phyloP scores from a whole-genome alignment of 1,284 basidiomycete species.

The Trametes pubescens region DNA sequence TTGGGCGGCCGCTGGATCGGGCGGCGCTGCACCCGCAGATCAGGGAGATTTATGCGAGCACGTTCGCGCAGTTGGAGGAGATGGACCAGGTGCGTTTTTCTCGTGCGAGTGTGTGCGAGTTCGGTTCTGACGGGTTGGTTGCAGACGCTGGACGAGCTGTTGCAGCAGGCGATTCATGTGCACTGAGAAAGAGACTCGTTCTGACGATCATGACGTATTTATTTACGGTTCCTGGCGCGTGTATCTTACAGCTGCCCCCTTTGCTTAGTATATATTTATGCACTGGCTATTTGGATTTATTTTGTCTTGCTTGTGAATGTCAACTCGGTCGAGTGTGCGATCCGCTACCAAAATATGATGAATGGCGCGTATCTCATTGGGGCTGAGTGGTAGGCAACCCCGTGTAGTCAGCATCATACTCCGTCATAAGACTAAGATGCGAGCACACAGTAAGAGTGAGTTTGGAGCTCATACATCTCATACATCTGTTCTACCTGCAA shows the following conservation, averaged over 20 bases:
- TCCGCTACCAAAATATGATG: no score
- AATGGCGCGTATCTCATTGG: no score
- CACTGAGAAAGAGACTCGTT: constrained; percentile 13
- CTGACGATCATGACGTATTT: constrained; percentile 19
- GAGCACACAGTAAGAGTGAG: no score
- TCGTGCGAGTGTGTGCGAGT: not conserved
- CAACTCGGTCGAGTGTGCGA: no score
- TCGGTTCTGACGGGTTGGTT: not conserved
- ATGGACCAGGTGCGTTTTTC: constrained; percentile 70
- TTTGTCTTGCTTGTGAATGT: no score
- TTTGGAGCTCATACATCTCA: not conserved
- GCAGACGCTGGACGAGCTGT: constrained; percentile 30
- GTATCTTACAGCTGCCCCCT: constrained; percentile 20
- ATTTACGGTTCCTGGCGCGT: constrained; percentile 13
- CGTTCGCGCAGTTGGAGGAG: constrained; percentile 80
- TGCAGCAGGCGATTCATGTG: constrained; percentile 31
- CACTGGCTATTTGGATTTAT: constrained; percentile 12
- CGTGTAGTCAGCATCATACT: no score
- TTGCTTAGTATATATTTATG: constrained; percentile 31
- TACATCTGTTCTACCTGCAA: not conserved
- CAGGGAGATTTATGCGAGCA: constrained; percentile 72
- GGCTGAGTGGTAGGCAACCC: no score
- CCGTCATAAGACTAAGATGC: no score
- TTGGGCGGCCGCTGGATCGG: constrained; percentile 70
- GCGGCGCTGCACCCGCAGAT: constrained; percentile 76